Base-by-base conservation (phyloP, 768 basidiomycete species). In the Trametes elegans region DNA sequence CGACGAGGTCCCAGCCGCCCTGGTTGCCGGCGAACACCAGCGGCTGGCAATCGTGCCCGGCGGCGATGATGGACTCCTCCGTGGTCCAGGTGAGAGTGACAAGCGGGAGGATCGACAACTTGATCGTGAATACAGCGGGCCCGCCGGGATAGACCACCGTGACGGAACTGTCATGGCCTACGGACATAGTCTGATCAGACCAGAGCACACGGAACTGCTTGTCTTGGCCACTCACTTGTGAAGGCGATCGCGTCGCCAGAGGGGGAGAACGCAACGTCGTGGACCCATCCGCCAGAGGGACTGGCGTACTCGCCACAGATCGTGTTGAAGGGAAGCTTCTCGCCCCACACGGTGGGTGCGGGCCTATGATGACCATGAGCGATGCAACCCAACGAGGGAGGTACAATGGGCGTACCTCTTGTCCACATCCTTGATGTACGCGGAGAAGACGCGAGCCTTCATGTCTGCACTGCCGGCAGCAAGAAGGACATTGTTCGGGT, bases 381-480 rank as follows among this genome's bases (percentile, higher is more conserved):
- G 32, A 32, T 11, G 7, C 13, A 3, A 40, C 40, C 10, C 18
- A 46, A 49, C 8, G 31, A 38, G 63, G 40, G 65, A 49, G n/a
- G n/a, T n/a, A n/a, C n/a, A n/a, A n/a, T 31, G n/a, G 45, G 23
- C 66, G 77, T 61, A 89, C 96, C 86, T 90, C 66, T 90, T 84
- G 68, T 99, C 97, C 19, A 98, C 86, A 63, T 97, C 97, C 77
- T 99, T 99, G 76, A 98, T 95, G 71, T 93, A 98, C 3, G 94
- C 97, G 1, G 95, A 98, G 71, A 98, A 91, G 7, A 99, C 97
- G 18, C 95, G 83, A 10, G 97, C 97, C 72, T 96, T 96, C 84
- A 93, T 93, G 67, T 99, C 97, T 0, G 96, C 94, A 55, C 92
- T 87, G n/a, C 97, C 97, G 31, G 96, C 90, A 4, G 96, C 97